Conservation (phyloP, 2,329 filamentous ascomycete genomes). For the Xylariales sp. region DNA sequence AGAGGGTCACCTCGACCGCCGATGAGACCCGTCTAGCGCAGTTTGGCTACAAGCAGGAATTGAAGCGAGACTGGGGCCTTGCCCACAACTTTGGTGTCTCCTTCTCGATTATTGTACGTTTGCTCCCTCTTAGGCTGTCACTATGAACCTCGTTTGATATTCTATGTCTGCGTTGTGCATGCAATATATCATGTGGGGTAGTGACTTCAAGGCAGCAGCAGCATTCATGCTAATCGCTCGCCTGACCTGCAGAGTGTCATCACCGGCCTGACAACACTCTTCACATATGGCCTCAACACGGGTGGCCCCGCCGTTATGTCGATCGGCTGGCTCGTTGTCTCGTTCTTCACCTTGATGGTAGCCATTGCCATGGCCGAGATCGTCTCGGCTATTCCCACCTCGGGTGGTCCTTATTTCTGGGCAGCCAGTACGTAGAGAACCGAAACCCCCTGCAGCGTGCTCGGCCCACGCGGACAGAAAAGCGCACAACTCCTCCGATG, state of each 20-base stretch:
- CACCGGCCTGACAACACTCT: slow-evolving; percentile 55
- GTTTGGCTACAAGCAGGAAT: slow-evolving; percentile 57
- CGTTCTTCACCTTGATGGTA: slow-evolving; percentile 51
- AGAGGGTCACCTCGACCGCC: slow-evolving; percentile 19
- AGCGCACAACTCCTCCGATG: too few relatives aligned
- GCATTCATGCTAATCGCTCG: not conserved
- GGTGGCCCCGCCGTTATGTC: slow-evolving; percentile 43
- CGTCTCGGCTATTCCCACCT: slow-evolving; percentile 54
- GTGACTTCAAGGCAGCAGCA: too few relatives aligned
- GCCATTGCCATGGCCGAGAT: slow-evolving; percentile 55
- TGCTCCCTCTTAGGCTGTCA: not conserved
- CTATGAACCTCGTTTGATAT: too few relatives aligned
- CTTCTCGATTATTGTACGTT: slow-evolving; percentile 54
- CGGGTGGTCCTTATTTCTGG: slow-evolving; percentile 59
- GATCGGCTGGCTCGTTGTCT: slow-evolving; percentile 47
- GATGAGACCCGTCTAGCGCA: slow-evolving; percentile 50
- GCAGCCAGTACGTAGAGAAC: too few relatives aligned
- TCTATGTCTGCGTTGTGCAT: too few relatives aligned
- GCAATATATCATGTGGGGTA: too few relatives aligned
- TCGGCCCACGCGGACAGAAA: too few relatives aligned
- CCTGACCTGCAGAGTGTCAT: slow-evolving; percentile 44
- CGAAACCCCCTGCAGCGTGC: too few relatives aligned
- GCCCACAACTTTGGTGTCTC: slow-evolving; percentile 59
- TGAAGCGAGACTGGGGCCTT: slow-evolving; percentile 53
- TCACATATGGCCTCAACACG: slow-evolving; percentile 50